These are phyloP conservation scores for Phytopythium helicoides DNA, from an alignment of 352 stramenopile species.

Conservation along the genomic window DNA sequence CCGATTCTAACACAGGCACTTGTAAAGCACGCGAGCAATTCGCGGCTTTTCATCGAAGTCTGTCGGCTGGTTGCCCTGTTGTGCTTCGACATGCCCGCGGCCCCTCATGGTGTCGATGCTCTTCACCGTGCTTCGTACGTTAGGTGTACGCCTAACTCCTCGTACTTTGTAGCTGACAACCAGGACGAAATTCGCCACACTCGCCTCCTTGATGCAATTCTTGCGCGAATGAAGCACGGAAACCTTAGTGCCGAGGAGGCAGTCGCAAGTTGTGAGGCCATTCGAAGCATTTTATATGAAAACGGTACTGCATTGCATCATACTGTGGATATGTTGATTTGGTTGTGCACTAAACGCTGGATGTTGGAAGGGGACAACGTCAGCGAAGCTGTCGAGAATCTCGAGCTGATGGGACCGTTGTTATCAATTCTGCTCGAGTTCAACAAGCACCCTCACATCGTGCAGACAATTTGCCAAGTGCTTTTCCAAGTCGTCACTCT, in stretches of 20 bases:
- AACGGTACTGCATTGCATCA: slow-evolving; percentile 21
- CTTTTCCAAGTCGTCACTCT: slow-evolving; percentile 48
- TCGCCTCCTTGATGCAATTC: slow-evolving; percentile 32
- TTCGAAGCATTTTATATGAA: slow-evolving; percentile 41
- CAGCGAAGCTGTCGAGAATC: slow-evolving; percentile 21
- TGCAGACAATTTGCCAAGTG: slow-evolving; percentile 26
- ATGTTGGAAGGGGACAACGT: slow-evolving; percentile 17
- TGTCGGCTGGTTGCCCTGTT: slow-evolving; percentile 39
- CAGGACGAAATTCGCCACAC: slow-evolving; percentile 36
- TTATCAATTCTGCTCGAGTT: slow-evolving; percentile 23
- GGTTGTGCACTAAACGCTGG: neutral
- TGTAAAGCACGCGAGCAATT: slow-evolving; percentile 14
- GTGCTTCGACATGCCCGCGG: slow-evolving; percentile 47
- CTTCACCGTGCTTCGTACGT: too few species aligned
- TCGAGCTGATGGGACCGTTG: slow-evolving; percentile 15
- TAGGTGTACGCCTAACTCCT: too few species aligned
- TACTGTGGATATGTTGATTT: too few species aligned
- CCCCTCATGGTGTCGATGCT: slow-evolving; percentile 32
- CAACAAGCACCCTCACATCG: slow-evolving; percentile 13
- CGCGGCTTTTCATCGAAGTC: slow-evolving; percentile 29
- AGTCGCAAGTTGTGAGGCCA: slow-evolving; percentile 19
- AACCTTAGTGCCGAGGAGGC: slow-evolving; percentile 23
- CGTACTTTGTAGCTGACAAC: slow-evolving; percentile 56
- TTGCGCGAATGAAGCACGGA: slow-evolving; percentile 9
- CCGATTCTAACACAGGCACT: slow-evolving; percentile 28